These are phyloP conservation scores for Geotrichum siamense DNA, from an alignment of 1,139 yeast species.

Conservation along the genomic window DNA sequence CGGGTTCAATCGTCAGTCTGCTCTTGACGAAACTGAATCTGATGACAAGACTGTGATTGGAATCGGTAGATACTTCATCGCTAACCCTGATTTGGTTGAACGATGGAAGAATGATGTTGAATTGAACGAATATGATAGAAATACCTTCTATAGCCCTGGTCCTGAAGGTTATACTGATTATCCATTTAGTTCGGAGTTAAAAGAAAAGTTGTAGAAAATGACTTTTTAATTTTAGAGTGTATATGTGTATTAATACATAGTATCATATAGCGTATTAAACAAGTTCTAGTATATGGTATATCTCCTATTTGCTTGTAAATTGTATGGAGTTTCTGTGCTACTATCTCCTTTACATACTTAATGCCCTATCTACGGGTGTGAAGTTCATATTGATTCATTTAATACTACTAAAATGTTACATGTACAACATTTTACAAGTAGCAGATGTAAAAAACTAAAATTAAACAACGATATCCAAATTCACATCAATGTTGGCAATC, in stretches of 20 bases:
- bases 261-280: too few species aligned
- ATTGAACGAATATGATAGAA: slow-evolving; percentile 35
- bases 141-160: slow-evolving; percentile 34
- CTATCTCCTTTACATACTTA: too few species aligned
- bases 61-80: slow-evolving; percentile 42
- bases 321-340: too few species aligned
- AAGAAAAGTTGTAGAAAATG: neutral
- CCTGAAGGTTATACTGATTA: slow-evolving; percentile 20
- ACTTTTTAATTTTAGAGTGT: neutral
- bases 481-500: slow-evolving; percentile 41
- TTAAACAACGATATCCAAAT: slow-evolving; percentile 39
- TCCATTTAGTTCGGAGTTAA: slow-evolving; percentile 12
- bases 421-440: too few species aligned
- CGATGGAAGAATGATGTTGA: slow-evolving; percentile 35
- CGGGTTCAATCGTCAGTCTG: slow-evolving; percentile 31
- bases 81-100: slow-evolving; percentile 45
- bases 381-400: too few species aligned
- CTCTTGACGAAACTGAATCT: slow-evolving; percentile 26
- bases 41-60: slow-evolving; percentile 40
- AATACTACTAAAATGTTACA: too few species aligned
- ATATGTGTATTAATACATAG: too few species aligned
- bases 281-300: too few species aligned
- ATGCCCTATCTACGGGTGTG: too few species aligned
- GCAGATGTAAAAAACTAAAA: too few species aligned
- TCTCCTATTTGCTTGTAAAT: too few species aligned